phyloP scores from a whole-genome alignment of 768 basidiomycete genomes.

The Phanerochaete carnosa region DNA sequence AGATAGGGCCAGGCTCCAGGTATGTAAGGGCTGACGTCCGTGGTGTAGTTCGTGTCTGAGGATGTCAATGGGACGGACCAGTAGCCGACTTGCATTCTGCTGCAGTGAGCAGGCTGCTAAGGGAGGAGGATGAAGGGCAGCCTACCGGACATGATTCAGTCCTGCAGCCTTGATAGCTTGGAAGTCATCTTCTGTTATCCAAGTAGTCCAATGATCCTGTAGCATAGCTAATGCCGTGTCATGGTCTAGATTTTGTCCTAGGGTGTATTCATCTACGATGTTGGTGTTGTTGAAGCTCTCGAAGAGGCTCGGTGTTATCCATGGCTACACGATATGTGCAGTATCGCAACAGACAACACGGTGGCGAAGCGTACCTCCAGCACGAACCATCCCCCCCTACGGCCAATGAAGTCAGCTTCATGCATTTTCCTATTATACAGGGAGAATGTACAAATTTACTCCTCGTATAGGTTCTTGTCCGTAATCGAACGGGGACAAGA shows the following conservation, averaged over 20 bases:
- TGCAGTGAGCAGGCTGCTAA: background rate
- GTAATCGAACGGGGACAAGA: slow-evolving; percentile 39
- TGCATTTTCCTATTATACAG: background rate
- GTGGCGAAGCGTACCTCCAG: slow-evolving; percentile 40
- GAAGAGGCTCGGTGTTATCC: slow-evolving; percentile 79
- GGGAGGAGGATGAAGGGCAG: background rate
- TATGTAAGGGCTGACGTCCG: slow-evolving; percentile 50
- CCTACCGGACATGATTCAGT: slow-evolving; percentile 67
- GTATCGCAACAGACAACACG: background rate
- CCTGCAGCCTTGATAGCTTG: slow-evolving; percentile 60
- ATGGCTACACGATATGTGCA: slow-evolving; percentile 43
- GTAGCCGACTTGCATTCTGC: slow-evolving; percentile 68
- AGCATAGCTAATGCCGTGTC: slow-evolving; percentile 41
- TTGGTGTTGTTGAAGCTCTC: slow-evolving; percentile 52
- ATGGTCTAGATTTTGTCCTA: slow-evolving; percentile 49
- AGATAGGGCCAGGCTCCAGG: slow-evolving; percentile 70
- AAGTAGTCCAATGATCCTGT: slow-evolving; percentile 57
- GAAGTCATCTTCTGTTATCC: slow-evolving; percentile 73
- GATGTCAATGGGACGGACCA: slow-evolving; percentile 74
- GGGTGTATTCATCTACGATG: slow-evolving; percentile 61
- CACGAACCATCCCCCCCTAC: slow-evolving; percentile 62
- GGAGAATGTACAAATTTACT: slow-evolving; percentile 55
- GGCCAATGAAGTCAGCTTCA: background rate
- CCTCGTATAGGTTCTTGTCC: slow-evolving; percentile 46
- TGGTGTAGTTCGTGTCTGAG: slow-evolving; percentile 42